These are phyloP conservation scores for Corylus avellana DNA, from an alignment of 306 rosid species.

Conservation along the genomic window DNA sequence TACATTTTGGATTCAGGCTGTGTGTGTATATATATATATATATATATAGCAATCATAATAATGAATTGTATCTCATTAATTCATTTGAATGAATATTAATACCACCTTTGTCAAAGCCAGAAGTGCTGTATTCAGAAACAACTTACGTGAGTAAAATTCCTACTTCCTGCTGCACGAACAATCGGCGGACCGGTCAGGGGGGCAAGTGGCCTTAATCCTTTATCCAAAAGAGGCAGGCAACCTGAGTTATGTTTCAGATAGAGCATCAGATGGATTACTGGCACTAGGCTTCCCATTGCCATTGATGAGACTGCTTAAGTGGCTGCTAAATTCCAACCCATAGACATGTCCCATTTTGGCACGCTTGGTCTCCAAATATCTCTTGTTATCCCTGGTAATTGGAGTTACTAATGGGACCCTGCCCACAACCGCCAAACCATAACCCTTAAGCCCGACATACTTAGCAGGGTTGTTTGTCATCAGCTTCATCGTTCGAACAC, in stretches of 20 bases:
- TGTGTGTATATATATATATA: background rate
- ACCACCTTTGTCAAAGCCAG: constrained; percentile 1
- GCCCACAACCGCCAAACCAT: constrained; percentile 71
- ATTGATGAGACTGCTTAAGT: constrained; percentile 35
- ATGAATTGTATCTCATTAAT: constrained; percentile 19
- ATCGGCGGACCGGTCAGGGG: constrained; percentile 1
- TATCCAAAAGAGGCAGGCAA: background rate
- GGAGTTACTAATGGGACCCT: constrained; percentile 74
- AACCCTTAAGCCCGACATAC: constrained; percentile 79
- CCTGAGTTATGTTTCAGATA: constrained; percentile 24
- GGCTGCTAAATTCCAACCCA: constrained; percentile 39
- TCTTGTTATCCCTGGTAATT: constrained; percentile 71
- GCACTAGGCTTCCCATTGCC: constrained; percentile 35
- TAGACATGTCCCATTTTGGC: constrained; percentile 78
- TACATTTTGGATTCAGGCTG: background rate
- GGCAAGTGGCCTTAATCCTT: background rate
- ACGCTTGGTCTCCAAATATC: constrained; percentile 75
- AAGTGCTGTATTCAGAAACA: background rate
- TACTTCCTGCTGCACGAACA: constrained; percentile 5
- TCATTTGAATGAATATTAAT: constrained; percentile 8
- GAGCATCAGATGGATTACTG: constrained; percentile 32
- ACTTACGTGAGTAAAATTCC: background rate
- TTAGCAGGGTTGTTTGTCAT: constrained; percentile 92
- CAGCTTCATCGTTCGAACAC: constrained; percentile 80
- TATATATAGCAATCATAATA: constrained; percentile 14